Base-by-base conservation (phyloP, 1,284 basidiomycete genomes). In the Papiliotrema laurentii region DNA sequence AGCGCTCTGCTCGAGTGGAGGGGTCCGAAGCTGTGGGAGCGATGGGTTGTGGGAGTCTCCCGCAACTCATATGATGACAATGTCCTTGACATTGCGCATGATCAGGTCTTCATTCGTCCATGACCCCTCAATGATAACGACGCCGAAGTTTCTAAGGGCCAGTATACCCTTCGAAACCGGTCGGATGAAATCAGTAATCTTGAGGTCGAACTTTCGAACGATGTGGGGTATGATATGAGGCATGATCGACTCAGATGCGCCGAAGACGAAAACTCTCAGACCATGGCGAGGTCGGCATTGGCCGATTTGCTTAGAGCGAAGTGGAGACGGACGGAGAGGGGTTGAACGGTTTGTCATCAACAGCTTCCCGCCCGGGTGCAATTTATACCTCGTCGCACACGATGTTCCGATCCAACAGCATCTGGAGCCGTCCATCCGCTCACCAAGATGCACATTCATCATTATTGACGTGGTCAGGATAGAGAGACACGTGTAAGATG, bases 151-250 rank as follows among this genome's bases (percentile, higher is more conserved):
- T 27, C 18, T 28, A 4, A 43, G 18, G 10, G 22, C 22, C 4
- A 26, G 26, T 7, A 43, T 26, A 6, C 30, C 30, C 14, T 26
- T 19, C 4, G 41, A 43, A 4, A 22, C 41, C 4, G 41, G 41
- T n/a, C 41, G 41, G 22, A 43, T n/a, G 41, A 27, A 33, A 30
- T 22, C 41, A n/a, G 41, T 30, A 18, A 43, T 21, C 24, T 43
- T 18, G 41, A 43, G 41, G 24, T 28, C 26, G 37, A 21, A 39
- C 14, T 22, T 39, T 9, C 14, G 4, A 6, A 39, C 22, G 6
- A 39, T 25, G 37, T 39, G 37, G 5, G 41, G 41, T 4, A 43
- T 27, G 41, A 43, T 18, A 26, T 43, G 41, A 18, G 22, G 26
- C 25, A 28, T 33, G 16, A 43, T 26, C 14, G 30, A n/a, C 11